These are phyloP conservation scores for Mucor indicus DNA, from an alignment of 371 early-diverging fungal genomes.

Conservation along the genomic window DNA sequence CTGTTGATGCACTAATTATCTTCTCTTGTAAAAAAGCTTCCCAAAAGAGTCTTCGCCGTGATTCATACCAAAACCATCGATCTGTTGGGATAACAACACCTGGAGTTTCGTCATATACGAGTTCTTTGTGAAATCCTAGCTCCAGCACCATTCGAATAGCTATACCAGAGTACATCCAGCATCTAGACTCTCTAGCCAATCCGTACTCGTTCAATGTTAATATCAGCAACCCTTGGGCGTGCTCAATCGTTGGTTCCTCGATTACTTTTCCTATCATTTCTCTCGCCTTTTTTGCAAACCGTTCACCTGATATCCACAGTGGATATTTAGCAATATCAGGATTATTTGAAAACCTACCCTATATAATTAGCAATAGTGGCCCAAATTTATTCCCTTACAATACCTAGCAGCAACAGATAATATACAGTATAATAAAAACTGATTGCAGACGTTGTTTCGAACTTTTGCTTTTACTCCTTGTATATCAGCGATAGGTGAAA, in stretches of 20 bases:
- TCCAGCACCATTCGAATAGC: slow-evolving; percentile 59
- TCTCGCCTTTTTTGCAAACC: slow-evolving; percentile 18
- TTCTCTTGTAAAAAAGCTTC: slow-evolving; percentile 41
- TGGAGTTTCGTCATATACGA: slow-evolving; percentile 17
- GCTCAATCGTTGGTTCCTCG: slow-evolving; percentile 38
- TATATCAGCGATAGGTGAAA: slow-evolving; percentile 7
- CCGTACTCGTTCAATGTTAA: slow-evolving; percentile 48
- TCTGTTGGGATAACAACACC: slow-evolving; percentile 14
- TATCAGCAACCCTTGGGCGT: slow-evolving; percentile 41
- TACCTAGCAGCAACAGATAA: slow-evolving; percentile 21
- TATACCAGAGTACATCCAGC: slow-evolving; percentile 65
- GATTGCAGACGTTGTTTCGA: slow-evolving; percentile 4
- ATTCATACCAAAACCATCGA: slow-evolving; percentile 49
- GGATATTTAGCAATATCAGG: slow-evolving; percentile 8
- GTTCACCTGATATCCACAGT: slow-evolving; percentile 20
- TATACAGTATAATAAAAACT: slow-evolving; percentile 9
- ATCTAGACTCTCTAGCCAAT: slow-evolving; percentile 39
- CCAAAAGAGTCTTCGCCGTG: slow-evolving; percentile 54
- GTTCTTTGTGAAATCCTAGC: slow-evolving; percentile 51
- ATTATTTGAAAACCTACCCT: slow-evolving; percentile 22
- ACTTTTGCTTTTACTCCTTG: slow-evolving; percentile 4
- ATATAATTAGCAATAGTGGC: not conserved
- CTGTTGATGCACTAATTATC: slow-evolving; percentile 46
- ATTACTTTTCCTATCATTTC: slow-evolving; percentile 11
- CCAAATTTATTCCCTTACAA: not conserved